These are phyloP conservation scores for Venturia effusa DNA, from an alignment of 2,329 filamentous ascomycete genomes.

Conservation along the genomic window DNA sequence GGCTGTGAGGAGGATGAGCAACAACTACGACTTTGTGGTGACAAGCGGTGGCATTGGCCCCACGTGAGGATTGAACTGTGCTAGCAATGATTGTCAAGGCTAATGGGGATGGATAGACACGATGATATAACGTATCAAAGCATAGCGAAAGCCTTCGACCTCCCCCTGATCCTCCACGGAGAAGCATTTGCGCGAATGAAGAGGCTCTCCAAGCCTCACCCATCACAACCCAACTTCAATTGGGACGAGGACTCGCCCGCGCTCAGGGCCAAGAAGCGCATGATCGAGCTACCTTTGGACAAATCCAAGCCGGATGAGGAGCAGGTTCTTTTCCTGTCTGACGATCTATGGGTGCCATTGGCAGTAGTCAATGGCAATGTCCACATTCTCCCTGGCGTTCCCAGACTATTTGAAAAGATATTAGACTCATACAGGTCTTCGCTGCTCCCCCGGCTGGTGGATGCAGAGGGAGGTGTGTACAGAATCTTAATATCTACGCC, in stretches of 20 bases:
- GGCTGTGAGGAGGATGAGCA: constrained; percentile 76
- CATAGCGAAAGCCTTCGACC: constrained; percentile 77
- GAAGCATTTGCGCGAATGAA: constrained; percentile 76
- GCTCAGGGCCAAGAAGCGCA: constrained; percentile 72
- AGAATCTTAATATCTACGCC: constrained; percentile 81
- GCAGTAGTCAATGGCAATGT: constrained; percentile 84
- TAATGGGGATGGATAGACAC: constrained; percentile 48
- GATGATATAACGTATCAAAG: constrained; percentile 96
- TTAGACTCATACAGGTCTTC: constrained; percentile 65
- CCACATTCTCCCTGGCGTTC: constrained; percentile 86
- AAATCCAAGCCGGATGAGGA: constrained; percentile 50
- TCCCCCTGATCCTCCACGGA: constrained; percentile 67
- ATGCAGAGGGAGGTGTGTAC: constrained; percentile 68
- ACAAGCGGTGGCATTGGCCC: constrained; percentile 94
- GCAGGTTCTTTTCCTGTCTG: constrained; percentile 68
- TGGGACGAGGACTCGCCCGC: constrained; percentile 76
- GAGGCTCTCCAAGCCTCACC: constrained; percentile 61
- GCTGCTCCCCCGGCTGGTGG: constrained; percentile 58
- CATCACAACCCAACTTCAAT: constrained; percentile 62
- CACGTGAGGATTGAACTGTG: constrained; percentile 49
- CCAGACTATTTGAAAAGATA: constrained; percentile 69
- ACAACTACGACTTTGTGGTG: constrained; percentile 85
- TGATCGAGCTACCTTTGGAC: constrained; percentile 80
- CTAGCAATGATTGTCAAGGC: constrained; percentile 12
- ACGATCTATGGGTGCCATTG: constrained; percentile 86